Evolutionary conservation across 768 basidiomycete species (phyloP).

Genomic region (Phaeotremella fagi): DNA sequence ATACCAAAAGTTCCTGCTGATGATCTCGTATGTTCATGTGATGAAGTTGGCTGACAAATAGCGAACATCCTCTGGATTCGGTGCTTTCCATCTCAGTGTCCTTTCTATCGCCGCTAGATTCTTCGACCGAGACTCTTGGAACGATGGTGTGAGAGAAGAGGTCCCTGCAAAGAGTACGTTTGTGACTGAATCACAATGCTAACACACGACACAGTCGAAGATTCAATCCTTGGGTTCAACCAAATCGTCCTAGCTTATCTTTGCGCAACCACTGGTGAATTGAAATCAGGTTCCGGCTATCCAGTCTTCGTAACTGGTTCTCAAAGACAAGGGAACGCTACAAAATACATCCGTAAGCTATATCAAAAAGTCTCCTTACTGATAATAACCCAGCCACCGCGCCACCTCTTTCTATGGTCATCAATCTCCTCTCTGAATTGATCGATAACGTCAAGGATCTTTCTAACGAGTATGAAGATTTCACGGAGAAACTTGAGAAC

Average conservation of each 20-base stretch:
- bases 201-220: no score
- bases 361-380: neutral
- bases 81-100: slow-evolving; percentile 75
- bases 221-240: slow-evolving; percentile 20
- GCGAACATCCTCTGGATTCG: slow-evolving; percentile 61
- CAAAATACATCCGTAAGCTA: slow-evolving; percentile 22
- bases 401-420: slow-evolving; percentile 26
- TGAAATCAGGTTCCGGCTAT: slow-evolving; percentile 28
- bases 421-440: slow-evolving; percentile 24
- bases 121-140: slow-evolving; percentile 61
- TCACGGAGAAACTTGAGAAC: slow-evolving; percentile 15
- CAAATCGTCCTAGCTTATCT: slow-evolving; percentile 35
- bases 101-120: slow-evolving; percentile 68
- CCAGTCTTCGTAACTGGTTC: slow-evolving; percentile 40
- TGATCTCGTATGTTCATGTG: slow-evolving; percentile 62
- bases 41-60: slow-evolving; percentile 13
- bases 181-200: no score
- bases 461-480: slow-evolving; percentile 21
- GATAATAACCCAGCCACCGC: slow-evolving; percentile 21
- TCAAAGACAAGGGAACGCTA: slow-evolving; percentile 12
- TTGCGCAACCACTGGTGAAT: slow-evolving; percentile 22
- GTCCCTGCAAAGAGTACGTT: no score
- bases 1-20: slow-evolving; percentile 67
- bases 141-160: slow-evolving; percentile 58
- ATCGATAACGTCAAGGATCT: slow-evolving; percentile 24